Evolutionary conservation across 2,329 filamentous ascomycete genomes (phyloP).

Genomic region (Alternaria sp.): DNA sequence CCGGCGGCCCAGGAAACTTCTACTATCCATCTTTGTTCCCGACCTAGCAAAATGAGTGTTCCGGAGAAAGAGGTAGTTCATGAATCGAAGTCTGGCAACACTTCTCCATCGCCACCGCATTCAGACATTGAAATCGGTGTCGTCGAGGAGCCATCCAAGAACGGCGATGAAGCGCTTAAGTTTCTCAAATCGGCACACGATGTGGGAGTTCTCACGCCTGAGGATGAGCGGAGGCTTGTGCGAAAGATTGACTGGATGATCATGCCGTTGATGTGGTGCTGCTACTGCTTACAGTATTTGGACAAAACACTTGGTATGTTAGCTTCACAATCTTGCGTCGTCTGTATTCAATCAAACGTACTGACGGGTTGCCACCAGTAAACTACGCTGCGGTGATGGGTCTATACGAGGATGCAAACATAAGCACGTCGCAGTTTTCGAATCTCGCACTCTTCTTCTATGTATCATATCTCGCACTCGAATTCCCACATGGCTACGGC

Average conservation of each 20-base stretch:
- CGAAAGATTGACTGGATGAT: constrained; percentile 55
- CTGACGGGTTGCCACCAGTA: constrained; percentile 22
- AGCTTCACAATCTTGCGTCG: constrained; percentile 31
- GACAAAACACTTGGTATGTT: constrained; percentile 55
- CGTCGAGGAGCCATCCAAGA: constrained; percentile 17
- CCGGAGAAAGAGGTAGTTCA: constrained; percentile 1
- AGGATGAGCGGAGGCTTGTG: constrained; percentile 30
- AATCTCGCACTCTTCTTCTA: constrained; percentile 51
- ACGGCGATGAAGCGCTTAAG: constrained; percentile 35
- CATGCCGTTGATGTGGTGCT: constrained; percentile 52
- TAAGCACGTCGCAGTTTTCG: constrained; percentile 49
- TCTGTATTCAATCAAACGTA: neutral
- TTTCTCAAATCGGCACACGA: constrained; percentile 32
- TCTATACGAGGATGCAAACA: constrained; percentile 49
- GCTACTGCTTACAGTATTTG: constrained; percentile 53
- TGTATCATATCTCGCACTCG: constrained; percentile 50
- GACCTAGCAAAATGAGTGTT: neutral
- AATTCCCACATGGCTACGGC: constrained; percentile 56
- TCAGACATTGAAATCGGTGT: constrained; percentile 22
- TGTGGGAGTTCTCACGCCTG: constrained; percentile 22
- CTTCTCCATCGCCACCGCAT: constrained; percentile 2
- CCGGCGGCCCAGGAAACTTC: neutral
- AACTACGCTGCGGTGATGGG: constrained; percentile 56
- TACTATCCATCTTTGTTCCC: neutral
- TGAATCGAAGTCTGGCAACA: constrained; percentile 7